Percentiles rank a stretch among this genome's conserved stretches.
Conservation (phyloP, 257 asterid species). For the Nicotiana otophora region DNA sequence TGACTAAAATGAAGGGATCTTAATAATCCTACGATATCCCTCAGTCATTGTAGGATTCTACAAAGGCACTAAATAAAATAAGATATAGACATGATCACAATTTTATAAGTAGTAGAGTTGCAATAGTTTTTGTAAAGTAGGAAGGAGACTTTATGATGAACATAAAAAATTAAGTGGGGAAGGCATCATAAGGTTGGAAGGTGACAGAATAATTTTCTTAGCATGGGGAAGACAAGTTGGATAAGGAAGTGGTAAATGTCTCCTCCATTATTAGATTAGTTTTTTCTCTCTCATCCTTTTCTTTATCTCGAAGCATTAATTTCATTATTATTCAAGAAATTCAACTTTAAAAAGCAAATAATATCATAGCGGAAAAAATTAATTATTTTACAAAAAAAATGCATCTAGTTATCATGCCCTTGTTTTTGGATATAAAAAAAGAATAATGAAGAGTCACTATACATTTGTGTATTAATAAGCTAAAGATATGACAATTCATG, state of each 20-base stretch:
- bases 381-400: too few relatives aligned
- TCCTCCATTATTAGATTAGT: background rate
- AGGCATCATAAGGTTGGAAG: background rate
- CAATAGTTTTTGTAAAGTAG: background rate
- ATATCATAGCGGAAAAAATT: background rate
- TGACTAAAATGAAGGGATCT: too few relatives aligned
- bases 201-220: background rate
- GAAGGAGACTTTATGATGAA: conserved; percentile 6
- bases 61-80: background rate
- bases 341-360: background rate
- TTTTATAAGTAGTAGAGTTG: background rate
- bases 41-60: too few relatives aligned
- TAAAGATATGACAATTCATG: background rate
- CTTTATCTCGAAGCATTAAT: background rate
- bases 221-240: conserved; percentile 15
- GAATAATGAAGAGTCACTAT: background rate
- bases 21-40: too few relatives aligned
- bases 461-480: background rate
- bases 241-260: conserved; percentile 3
- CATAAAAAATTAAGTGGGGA: background rate
- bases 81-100: background rate
- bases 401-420: background rate
- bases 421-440: background rate
- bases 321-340: background rate
- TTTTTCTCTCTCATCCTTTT: background rate